Base-by-base conservation (phyloP, 306 rosid genomes). In the Lagenaria siceraria region DNA sequence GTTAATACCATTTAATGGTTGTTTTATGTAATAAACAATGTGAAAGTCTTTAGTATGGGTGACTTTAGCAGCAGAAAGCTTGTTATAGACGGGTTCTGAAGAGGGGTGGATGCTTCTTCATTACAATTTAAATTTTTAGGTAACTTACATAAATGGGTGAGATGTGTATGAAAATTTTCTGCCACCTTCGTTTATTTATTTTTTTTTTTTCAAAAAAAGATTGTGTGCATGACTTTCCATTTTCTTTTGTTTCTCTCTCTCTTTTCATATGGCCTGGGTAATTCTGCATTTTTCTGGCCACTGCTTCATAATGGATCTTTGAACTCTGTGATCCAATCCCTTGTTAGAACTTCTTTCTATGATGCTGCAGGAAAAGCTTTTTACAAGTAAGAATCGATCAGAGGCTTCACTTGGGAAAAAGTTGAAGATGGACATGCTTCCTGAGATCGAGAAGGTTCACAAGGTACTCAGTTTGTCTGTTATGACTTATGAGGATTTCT, bases 391-490 rank as follows among this genome's bases (percentile, higher is more conserved):
- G 83, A 96, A 87, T 82, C 89, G 98, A 81, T 85, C 96, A 27
- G 99, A 96, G 89, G 87, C 82, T 79, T 91, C 94, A 19, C 78
- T 96, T 36, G 99, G 98, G 58, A 96, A 96, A 88, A 92, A 85
- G 86, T 84, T 96, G 85, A 96, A 89, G 89, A 89, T 84, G 52
- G 98, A 92, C 90, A 89, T 96, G 97, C 97, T 96, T 84, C 93
- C 97, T 49, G 99, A 96, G 89, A 88, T 96, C 79, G 99, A 96
- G 88, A 96, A 88, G 86, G 98, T 85, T 82, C 99, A 92, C 54
- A 96, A 96, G 99, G 99, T 96, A 88, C 71, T 48, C 61, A 0
- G 6, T 31, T 46, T 31, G 9, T 73, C 27, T 27, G 42, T 71
- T 43, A 38, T 6, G 13, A 43, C 14, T 43, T 43, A 43, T 70